A percentile compares a stretch with the other conserved stretches of the same genome.
Conservation (phyloP, 1,284 basidiomycete species). For the Neotropicomus parvogracilis region DNA sequence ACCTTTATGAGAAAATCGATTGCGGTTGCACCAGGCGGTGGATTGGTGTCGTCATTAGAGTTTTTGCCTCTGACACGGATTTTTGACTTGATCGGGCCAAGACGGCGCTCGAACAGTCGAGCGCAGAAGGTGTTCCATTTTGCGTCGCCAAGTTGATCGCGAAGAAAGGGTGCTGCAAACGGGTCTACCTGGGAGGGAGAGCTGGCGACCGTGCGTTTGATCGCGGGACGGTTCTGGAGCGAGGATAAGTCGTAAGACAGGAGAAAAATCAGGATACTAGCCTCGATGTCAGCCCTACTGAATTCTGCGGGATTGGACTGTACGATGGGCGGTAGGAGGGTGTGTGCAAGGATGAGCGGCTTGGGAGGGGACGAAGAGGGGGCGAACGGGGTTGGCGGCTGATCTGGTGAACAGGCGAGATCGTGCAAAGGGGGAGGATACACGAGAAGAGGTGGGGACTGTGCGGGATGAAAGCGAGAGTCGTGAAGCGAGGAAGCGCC, state of each 20-base stretch:
- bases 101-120: conserved; percentile 44
- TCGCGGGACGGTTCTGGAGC: conserved; percentile 28
- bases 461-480: conserved; percentile 26
- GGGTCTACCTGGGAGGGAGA: conserved; percentile 39
- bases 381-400: conserved; percentile 14
- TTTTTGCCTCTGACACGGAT: conserved; percentile 32
- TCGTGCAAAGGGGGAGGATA: conserved; percentile 28
- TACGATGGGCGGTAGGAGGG: conserved; percentile 34
- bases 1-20: conserved; percentile 53
- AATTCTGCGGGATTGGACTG: conserved; percentile 32
- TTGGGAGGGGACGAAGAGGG: conserved; percentile 25
- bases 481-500: conserved; percentile 26
- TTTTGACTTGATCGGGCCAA: conserved; percentile 38
- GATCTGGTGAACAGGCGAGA: conserved; percentile 22
- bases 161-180: conserved; percentile 43
- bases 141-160: conserved; percentile 40
- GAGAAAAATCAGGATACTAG: conserved; percentile 2
- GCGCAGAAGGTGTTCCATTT: conserved; percentile 48
- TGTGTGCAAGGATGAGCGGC: conserved; percentile 24
- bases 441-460: conserved; percentile 25
- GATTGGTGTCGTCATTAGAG: conserved; percentile 25
- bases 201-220: conserved; percentile 22
- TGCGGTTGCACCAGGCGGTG: conserved; percentile 38
- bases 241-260: conserved; percentile 13
- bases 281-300: conserved; percentile 25